Evolutionary conservation across 805 yeast genomes (phyloP).

Genomic region (Candida tallmaniae): DNA sequence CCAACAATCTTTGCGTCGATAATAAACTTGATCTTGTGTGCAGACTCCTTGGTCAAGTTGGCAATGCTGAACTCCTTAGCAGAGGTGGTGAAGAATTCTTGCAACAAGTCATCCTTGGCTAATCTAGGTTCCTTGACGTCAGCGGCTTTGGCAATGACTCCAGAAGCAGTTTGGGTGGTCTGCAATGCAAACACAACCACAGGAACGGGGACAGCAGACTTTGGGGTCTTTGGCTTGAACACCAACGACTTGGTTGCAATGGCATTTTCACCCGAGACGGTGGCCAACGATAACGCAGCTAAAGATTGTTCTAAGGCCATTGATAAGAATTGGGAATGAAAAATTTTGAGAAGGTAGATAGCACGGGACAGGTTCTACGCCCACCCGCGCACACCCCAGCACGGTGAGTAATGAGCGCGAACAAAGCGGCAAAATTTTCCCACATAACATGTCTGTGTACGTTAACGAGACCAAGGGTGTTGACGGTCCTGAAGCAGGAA

Average conservation of each 20-base stretch:
- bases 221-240: constrained; percentile 89
- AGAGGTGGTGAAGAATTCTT: constrained; percentile 51
- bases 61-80: constrained; percentile 64
- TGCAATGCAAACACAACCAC: constrained; percentile 74
- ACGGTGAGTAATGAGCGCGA: no score
- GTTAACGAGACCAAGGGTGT: constrained; percentile 71
- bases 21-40: constrained; percentile 56
- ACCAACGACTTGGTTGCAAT: constrained; percentile 68
- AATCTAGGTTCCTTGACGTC: constrained; percentile 80
- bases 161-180: constrained; percentile 65
- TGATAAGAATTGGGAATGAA: background rate
- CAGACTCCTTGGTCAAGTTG: constrained; percentile 37
- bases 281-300: constrained; percentile 59
- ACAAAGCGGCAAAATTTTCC: no score
- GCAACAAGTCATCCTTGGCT: constrained; percentile 77
- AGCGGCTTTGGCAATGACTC: constrained; percentile 60
- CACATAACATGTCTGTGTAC: constrained; percentile 56
- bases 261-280: constrained; percentile 48
- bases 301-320: constrained; percentile 53
- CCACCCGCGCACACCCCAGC: no score
- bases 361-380: no score
- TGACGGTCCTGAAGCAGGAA: constrained; percentile 58
- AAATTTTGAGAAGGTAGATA: background rate
- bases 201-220: constrained; percentile 74
- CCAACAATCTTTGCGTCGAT: constrained; percentile 49